These are phyloP conservation scores for Trichoderma guizhouense DNA, from an alignment of 2,329 filamentous ascomycete species.

Conservation along the genomic window DNA sequence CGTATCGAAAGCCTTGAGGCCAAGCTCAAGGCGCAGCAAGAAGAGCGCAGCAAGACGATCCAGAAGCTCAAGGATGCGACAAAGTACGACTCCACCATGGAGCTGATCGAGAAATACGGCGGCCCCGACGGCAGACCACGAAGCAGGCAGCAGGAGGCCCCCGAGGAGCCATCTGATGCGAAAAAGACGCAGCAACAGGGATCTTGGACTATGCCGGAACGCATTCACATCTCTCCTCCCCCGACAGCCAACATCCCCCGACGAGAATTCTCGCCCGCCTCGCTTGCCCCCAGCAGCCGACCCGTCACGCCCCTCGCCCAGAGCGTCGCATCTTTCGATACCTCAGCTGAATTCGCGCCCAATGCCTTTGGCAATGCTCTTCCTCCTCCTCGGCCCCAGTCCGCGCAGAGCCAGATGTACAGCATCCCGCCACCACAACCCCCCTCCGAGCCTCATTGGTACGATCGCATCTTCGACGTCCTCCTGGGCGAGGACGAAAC, in stretches of 20 bases:
- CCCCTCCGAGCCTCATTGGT: conserved; percentile 66
- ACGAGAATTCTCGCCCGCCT: conserved; percentile 27
- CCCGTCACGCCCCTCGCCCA: not conserved
- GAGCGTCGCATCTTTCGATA: conserved; percentile 35
- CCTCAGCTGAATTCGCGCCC: conserved; percentile 66
- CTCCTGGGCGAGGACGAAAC: conserved; percentile 95
- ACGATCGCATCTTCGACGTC: conserved; percentile 88
- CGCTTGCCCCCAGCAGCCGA: conserved; percentile 16
- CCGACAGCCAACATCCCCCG: conserved; percentile 59
- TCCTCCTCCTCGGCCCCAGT: conserved; percentile 28
- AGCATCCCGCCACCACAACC: not conserved
- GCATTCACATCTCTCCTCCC: conserved; percentile 55
- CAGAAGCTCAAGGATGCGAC: conserved; percentile 92
- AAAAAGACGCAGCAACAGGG: conserved; percentile 6
- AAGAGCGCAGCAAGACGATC: conserved; percentile 81
- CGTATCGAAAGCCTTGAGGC: conserved; percentile 67
- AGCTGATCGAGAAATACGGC: conserved; percentile 92
- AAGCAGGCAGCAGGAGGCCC: conserved; percentile 31
- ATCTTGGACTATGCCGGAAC: conserved; percentile 25
- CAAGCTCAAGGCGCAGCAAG: conserved; percentile 70
- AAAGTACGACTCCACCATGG: conserved; percentile 90
- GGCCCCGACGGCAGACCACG: conserved; percentile 49
- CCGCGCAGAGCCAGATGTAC: conserved; percentile 19
- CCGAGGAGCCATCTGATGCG: conserved; percentile 2
- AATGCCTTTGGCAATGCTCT: conserved; percentile 49